phyloP scores from a whole-genome alignment of 352 stramenopile genomes.

The Phytophthora kernoviae region DNA sequence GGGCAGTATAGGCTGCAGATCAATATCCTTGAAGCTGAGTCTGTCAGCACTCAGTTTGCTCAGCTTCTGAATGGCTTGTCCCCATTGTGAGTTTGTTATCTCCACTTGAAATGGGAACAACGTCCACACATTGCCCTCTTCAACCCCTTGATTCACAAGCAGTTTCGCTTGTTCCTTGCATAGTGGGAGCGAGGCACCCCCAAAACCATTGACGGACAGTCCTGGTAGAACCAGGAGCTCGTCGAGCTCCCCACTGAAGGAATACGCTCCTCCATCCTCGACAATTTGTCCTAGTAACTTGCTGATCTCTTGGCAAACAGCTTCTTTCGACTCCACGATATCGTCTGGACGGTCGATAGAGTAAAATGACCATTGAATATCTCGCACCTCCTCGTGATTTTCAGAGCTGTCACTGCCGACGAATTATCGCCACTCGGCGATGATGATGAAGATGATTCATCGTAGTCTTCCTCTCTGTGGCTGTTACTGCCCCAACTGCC shows the following conservation, averaged over 20 bases:
- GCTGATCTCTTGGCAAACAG: not conserved
- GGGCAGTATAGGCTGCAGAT: conserved; percentile 3
- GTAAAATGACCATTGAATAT: too few relatives aligned
- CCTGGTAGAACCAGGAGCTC: conserved; percentile 1
- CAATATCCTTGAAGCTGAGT: conserved; percentile 8
- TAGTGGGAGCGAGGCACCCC: conserved; percentile 1
- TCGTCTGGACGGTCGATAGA: not conserved
- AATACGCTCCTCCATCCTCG: not conserved
- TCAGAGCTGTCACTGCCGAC: too few relatives aligned
- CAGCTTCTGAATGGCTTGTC: conserved; percentile 1
- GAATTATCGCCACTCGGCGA: too few relatives aligned
- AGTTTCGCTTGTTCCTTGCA: not conserved
- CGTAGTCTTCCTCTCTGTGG: too few relatives aligned
- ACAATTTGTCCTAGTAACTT: not conserved
- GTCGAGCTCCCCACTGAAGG: not conserved
- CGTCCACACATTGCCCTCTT: not conserved
- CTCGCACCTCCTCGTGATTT: too few relatives aligned
- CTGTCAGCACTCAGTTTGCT: not conserved
- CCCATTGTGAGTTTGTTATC: conserved; percentile 5
- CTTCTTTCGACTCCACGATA: not conserved
- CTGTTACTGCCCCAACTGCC: too few relatives aligned
- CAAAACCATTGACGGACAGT: not conserved
- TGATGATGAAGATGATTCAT: too few relatives aligned
- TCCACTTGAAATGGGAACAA: not conserved
- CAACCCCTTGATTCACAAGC: not conserved